These are phyloP conservation scores for Neurospora sp. DNA, from an alignment of 495 filamentous ascomycete species.

Conservation along the genomic window DNA sequence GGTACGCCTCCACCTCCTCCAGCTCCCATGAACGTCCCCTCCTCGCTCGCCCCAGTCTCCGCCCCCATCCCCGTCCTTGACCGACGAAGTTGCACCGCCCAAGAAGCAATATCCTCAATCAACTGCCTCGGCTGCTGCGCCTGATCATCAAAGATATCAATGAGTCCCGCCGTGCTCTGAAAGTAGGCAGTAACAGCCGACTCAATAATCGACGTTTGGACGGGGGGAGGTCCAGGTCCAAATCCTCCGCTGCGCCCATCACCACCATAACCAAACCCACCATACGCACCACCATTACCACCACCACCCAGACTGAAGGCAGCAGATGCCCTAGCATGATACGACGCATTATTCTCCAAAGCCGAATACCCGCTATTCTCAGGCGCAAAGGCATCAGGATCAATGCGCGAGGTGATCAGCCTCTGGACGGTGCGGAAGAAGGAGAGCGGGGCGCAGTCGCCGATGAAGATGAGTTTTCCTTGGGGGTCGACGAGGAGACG, in stretches of 20 bases:
- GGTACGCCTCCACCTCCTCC: conserved; percentile 6
- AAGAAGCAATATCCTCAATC: conserved; percentile 17
- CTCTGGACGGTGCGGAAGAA: conserved; percentile 58
- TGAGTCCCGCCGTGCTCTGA: conserved; percentile 28
- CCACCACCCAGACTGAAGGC: background rate
- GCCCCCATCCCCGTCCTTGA: background rate
- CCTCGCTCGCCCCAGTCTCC: background rate
- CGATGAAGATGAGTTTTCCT: conserved; percentile 55
- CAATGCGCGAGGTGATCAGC: conserved; percentile 54
- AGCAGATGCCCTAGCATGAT: background rate
- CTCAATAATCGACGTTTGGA: conserved; percentile 8
- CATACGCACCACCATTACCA: background rate
- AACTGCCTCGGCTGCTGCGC: conserved; percentile 8
- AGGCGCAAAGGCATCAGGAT: conserved; percentile 52
- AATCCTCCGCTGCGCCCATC: background rate
- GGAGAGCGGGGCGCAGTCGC: conserved; percentile 58
- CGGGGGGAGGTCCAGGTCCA: conserved; percentile 9
- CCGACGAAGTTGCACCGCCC: conserved; percentile 11
- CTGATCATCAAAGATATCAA: conserved; percentile 31
- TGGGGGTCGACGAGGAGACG: conserved; percentile 47
- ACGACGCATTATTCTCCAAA: conserved; percentile 38
- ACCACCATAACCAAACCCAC: background rate
- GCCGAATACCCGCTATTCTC: conserved; percentile 56
- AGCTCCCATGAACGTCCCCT: background rate
- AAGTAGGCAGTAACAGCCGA: conserved; percentile 24